Evolutionary conservation across 306 rosid genomes (phyloP).

Genomic region (Sphenostylis stenocarpa): DNA sequence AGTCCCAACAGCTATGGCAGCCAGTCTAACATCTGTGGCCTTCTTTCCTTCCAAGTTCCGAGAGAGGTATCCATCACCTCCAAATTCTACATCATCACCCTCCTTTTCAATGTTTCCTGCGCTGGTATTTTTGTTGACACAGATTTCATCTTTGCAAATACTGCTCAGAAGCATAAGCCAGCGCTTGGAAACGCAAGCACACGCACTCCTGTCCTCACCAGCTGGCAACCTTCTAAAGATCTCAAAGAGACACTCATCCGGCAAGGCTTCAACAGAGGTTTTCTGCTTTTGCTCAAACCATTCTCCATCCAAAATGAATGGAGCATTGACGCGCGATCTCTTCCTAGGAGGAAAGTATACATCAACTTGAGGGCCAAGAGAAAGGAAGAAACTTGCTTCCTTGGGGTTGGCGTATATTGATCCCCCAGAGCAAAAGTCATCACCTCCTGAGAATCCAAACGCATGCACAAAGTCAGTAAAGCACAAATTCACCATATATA

Average conservation of each 20-base stretch:
- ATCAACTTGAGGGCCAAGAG: conserved; percentile 77
- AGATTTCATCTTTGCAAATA: conserved; percentile 60
- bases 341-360: conserved; percentile 73
- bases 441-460: conserved; percentile 58
- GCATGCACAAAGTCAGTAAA: conserved; percentile 22
- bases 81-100: conserved; percentile 54
- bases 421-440: conserved; percentile 73
- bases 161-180: conserved; percentile 91
- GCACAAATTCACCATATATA: neutral
- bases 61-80: conserved; percentile 82
- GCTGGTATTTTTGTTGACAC: conserved; percentile 37
- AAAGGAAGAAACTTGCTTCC: conserved; percentile 66
- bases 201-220: conserved; percentile 77
- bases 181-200: conserved; percentile 81
- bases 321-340: conserved; percentile 77
- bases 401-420: conserved; percentile 76
- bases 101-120: conserved; percentile 38
- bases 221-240: conserved; percentile 82
- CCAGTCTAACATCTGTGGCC: conserved; percentile 95
- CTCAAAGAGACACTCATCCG: conserved; percentile 94
- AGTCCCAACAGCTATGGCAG: conserved; percentile 89
- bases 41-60: conserved; percentile 91
- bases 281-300: conserved; percentile 59
- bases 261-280: conserved; percentile 71
- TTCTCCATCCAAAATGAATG: conserved; percentile 61